Evolutionary conservation across 257 asterid species (phyloP), one percentile per base, ranked within the genome.

Genomic region (Solanum etuberosum): DNA sequence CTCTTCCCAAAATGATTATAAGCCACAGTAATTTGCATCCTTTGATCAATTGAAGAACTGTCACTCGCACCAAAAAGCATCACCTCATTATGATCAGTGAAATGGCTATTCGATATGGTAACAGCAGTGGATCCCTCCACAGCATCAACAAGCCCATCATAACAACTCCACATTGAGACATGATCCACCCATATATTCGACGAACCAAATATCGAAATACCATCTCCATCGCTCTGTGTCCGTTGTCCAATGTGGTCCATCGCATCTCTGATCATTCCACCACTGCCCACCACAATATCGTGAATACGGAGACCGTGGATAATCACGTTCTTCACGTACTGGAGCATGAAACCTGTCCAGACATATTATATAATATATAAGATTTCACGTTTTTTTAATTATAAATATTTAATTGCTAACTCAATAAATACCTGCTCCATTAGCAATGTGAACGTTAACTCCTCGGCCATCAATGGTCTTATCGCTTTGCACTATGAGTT

Each of bases 401-500:
- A 51, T 35, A 40, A 51, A 51, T 51, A 51, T 51, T 51, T 16
- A 6, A 51, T 51, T 51, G 61, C 61, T 1, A 16, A 6, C 23
- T 16, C 23, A 16, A 51, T 51, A 11, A 67, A 29, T 43, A 80
- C 85, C 98, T 5, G 99, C 96, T 3, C 99, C 99, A 15, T 88
- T 3, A 14, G 97, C 89, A 12, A 96, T 93, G 90, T 91, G 93
- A 40, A 96, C 93, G 6, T 4, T 42, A 7, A 77, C 95, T 4
- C 99, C 99, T 0, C 99, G 98, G 1, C 83, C 99, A 35, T 96
- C 99, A 67, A 96, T 96, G 42, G 99, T 96, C 92, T 95, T 96
- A 88, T 96, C 92, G 32, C 98, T 35, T 46, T 83, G 61, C 89
- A 96, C 68, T 61, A 96, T 91, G 68, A 95, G 78, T 82, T 96